Evolutionary conservation across 129 eudicot genomes (phyloP), one percentile per base, ranked within the genome.

Genomic region (Flaveria robusta): DNA sequence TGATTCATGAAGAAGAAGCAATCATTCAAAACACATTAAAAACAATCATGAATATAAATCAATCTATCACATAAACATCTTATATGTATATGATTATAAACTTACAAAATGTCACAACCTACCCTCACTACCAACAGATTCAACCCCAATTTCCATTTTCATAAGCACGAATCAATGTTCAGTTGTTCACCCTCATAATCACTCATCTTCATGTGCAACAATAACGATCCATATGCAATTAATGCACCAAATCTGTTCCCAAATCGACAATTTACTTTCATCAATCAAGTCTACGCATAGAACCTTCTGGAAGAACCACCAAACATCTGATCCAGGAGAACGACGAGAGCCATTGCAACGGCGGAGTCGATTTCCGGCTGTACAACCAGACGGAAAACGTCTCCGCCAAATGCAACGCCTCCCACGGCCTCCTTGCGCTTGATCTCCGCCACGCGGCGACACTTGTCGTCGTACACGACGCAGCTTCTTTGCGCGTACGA

Each of bases 311-410:
- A 79, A 52, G 85, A 55, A 22, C 84, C 75, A 29, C 86, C 86
- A n/a, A 80, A 88, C 94, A 88, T 91, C 45, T 83, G 91, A 43
- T 91, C 92, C 3, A 91, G 84, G 14, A 91, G 66, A 67, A 91
- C 82, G 31, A 91, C 88, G 1, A 91, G 69, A 3, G 92, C 90
- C 97, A 91, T 91, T 14, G 92, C 91, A 1, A 77, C 41, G 0
- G 84, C 56, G 18, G 86, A 24, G 37, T 86, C 94, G 9, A 88
- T 74, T 2, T 66, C 79, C 5, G 90, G 91, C 70, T 79, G 72
- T 18, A 91, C 82, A 14, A 85, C 71, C 31, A 91, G 78, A 9
- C 79, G 78, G 78, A 91, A 91, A 16, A 91, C 86, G 22, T 91
- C 97, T 6, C 71, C 71, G 0, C 97, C 94, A 3, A 91, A 83